These are phyloP conservation scores for Podila minutissima DNA, from an alignment of 192 early-diverging fungal species.

Conservation along the genomic window DNA sequence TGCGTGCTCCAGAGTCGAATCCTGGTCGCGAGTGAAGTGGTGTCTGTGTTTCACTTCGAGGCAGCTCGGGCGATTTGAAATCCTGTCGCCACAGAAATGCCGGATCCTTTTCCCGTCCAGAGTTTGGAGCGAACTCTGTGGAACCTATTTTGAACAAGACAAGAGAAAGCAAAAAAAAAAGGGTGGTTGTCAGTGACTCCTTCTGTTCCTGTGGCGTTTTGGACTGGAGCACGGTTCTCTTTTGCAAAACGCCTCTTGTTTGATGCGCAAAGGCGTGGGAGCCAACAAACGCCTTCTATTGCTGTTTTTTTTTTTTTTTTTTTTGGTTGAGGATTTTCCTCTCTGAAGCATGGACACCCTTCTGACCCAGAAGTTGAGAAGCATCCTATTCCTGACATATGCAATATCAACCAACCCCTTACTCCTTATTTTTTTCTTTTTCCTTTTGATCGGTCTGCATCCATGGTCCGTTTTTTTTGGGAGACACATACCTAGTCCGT, in stretches of 20 bases:
- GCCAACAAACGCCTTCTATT: too few relatives aligned
- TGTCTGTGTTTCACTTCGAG: conserved; percentile 8
- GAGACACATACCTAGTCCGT: background rate
- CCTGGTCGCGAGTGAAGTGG: background rate
- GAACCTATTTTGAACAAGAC: background rate
- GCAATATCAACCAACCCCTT: background rate
- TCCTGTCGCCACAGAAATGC: conserved; percentile 24
- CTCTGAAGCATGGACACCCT: background rate
- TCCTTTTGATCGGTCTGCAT: background rate
- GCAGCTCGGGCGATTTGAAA: conserved; percentile 9
- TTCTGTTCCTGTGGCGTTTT: background rate
- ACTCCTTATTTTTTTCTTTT: background rate
- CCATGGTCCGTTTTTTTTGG: background rate
- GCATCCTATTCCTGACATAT: too few relatives aligned
- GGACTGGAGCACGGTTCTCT: background rate
- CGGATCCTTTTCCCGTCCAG: background rate
- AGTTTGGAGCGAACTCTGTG: background rate
- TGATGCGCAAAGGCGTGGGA: too few relatives aligned
- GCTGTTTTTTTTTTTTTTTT: too few relatives aligned
- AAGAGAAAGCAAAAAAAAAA: too few relatives aligned
- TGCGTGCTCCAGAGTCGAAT: background rate
- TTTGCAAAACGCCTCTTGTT: too few relatives aligned
- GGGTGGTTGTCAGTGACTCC: too few relatives aligned
- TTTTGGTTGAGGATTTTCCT: too few relatives aligned
- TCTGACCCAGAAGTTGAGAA: background rate